Evolutionary conservation across 2,329 filamentous ascomycete species (phyloP).

Genomic region (Neonectria faginata): DNA sequence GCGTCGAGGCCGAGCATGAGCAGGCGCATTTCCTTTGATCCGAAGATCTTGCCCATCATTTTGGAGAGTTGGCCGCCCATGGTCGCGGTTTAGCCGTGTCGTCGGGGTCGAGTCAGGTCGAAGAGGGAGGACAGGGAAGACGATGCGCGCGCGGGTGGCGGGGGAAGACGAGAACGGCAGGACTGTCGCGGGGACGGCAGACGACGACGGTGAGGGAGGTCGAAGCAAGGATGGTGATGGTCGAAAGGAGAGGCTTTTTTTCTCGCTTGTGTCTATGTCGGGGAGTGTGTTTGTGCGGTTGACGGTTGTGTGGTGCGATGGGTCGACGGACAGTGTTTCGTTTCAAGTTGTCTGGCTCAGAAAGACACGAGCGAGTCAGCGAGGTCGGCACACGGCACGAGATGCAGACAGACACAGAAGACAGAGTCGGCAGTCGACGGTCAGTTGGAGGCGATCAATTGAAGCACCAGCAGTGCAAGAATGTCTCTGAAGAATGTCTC

Average conservation of each 20-base stretch:
- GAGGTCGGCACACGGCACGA: neutral
- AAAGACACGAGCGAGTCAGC: slow-evolving; percentile 24
- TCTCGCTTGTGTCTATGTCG: slow-evolving; percentile 10
- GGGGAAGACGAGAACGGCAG: neutral
- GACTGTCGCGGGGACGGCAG: slow-evolving; percentile 6
- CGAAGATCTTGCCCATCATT: slow-evolving; percentile 98
- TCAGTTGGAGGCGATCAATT: neutral
- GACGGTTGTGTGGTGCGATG: slow-evolving; percentile 29
- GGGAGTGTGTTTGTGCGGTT: slow-evolving; percentile 17
- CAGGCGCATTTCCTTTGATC: slow-evolving; percentile 98
- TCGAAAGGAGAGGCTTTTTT: neutral
- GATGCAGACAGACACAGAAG: neutral
- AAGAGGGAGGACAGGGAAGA: neutral
- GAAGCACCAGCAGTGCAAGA: neutral
- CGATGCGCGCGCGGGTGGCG: slow-evolving; percentile 15
- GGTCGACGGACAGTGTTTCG: slow-evolving; percentile 28
- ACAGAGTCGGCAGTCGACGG: neutral
- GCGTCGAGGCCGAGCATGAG: slow-evolving; percentile 98
- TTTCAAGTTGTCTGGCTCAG: slow-evolving; percentile 27
- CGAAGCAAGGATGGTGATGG: neutral
- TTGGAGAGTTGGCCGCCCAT: slow-evolving; percentile 97
- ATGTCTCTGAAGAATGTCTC: neutral
- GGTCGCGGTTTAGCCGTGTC: slow-evolving; percentile 49
- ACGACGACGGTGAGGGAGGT: neutral
- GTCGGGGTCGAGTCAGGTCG: slow-evolving; percentile 7